Evolutionary conservation across 306 rosid species (phyloP).

Genomic region (Cicer judaicum): DNA sequence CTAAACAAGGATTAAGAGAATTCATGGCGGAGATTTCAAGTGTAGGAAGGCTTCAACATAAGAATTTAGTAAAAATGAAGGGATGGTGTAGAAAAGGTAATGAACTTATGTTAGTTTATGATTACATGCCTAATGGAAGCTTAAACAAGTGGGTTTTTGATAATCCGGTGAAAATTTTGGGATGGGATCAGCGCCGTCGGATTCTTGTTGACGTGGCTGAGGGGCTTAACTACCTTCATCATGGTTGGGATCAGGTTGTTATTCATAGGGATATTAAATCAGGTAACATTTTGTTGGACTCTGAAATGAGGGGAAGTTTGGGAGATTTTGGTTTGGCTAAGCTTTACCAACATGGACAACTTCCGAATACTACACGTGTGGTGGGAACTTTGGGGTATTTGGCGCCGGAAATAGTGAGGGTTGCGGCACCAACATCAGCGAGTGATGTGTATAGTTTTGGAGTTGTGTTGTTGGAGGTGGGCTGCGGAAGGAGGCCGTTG

Average conservation of each 20-base stretch:
- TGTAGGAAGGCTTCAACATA: slow-evolving; percentile 92
- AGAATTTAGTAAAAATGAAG: slow-evolving; percentile 84
- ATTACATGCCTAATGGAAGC: slow-evolving; percentile 92
- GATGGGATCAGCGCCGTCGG: slow-evolving; percentile 68
- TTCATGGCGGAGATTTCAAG: slow-evolving; percentile 97
- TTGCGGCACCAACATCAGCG: slow-evolving; percentile 71
- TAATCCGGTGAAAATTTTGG: slow-evolving; percentile 51
- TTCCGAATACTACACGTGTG: slow-evolving; percentile 79
- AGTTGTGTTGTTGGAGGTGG: slow-evolving; percentile 89
- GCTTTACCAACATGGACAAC: slow-evolving; percentile 85
- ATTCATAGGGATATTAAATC: slow-evolving; percentile 88
- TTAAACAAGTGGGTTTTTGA: slow-evolving; percentile 80
- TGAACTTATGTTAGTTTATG: slow-evolving; percentile 81
- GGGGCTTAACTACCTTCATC: slow-evolving; percentile 82
- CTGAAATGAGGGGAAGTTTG: slow-evolving; percentile 76
- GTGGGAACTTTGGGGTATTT: slow-evolving; percentile 91
- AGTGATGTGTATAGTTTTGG: slow-evolving; percentile 89
- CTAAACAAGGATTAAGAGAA: slow-evolving; percentile 83
- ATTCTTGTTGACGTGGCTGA: slow-evolving; percentile 85
- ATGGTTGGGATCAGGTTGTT: slow-evolving; percentile 91
- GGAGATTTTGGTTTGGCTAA: slow-evolving; percentile 95
- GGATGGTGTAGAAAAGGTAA: slow-evolving; percentile 89
- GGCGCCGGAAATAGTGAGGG: slow-evolving; percentile 79
- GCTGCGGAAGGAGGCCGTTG: slow-evolving; percentile 80
- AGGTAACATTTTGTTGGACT: slow-evolving; percentile 74